These are phyloP conservation scores for Saturnispora ahearnii DNA, from an alignment of 805 yeast genomes.

Conservation along the genomic window DNA sequence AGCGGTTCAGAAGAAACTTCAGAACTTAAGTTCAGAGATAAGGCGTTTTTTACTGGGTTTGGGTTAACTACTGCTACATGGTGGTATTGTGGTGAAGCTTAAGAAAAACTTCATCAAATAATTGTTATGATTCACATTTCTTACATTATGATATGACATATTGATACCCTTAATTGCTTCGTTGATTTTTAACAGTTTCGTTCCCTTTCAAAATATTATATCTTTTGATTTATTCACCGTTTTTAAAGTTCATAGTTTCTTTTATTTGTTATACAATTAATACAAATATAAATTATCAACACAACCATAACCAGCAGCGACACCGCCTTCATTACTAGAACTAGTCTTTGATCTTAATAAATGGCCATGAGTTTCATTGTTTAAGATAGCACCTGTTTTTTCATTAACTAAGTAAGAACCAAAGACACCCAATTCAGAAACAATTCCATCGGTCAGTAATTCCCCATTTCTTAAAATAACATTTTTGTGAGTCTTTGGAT, in stretches of 20 bases:
- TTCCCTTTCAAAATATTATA: slow-evolving; percentile 4
- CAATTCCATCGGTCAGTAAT: slow-evolving; percentile 59
- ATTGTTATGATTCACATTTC: background rate
- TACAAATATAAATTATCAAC: slow-evolving; percentile 72
- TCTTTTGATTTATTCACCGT: background rate
- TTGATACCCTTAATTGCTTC: background rate
- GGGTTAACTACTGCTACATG: slow-evolving; percentile 24
- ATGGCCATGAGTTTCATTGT: slow-evolving; percentile 74
- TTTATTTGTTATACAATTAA: slow-evolving; percentile 11
- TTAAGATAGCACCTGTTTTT: slow-evolving; percentile 41
- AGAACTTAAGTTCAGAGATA: slow-evolving; percentile 14
- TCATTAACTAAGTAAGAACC: slow-evolving; percentile 77
- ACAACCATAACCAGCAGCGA: slow-evolving; percentile 98
- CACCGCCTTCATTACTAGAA: slow-evolving; percentile 93
- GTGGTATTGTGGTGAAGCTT: slow-evolving; percentile 25
- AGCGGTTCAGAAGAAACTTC: slow-evolving; percentile 1
- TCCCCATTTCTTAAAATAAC: slow-evolving; percentile 61
- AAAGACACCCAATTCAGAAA: slow-evolving; percentile 87
- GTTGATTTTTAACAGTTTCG: background rate
- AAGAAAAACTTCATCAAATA: slow-evolving; percentile 1
- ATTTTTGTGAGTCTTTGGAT: slow-evolving; percentile 63
- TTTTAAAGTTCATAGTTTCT: background rate
- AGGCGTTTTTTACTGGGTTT: slow-evolving; percentile 21
- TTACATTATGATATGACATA: background rate
- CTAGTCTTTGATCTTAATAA: slow-evolving; percentile 82